These are phyloP conservation scores for Carallia pectinifolia DNA, from an alignment of 345 rosid species.

Conservation along the genomic window DNA sequence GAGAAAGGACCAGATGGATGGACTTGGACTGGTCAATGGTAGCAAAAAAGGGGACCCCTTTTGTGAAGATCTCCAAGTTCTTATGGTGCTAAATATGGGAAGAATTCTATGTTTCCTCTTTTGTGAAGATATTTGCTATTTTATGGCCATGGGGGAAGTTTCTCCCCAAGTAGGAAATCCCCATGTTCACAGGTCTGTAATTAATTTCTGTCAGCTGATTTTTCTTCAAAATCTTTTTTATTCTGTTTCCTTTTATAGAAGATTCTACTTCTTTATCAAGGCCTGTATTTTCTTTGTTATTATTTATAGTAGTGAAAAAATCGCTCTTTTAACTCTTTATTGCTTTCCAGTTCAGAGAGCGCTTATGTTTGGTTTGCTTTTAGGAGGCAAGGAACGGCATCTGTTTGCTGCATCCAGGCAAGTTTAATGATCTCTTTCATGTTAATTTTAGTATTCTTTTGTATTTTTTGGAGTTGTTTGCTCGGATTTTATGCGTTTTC, in stretches of 20 bases:
- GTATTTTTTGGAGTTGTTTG: background rate
- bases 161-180: conserved; percentile 2
- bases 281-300: background rate
- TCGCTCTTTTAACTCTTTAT: background rate
- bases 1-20: too few relatives aligned
- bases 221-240: conserved; percentile 9
- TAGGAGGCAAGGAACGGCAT: conserved; percentile 18
- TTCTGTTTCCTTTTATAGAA: conserved; percentile 16
- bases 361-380: conserved; percentile 12
- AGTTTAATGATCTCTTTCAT: conserved; percentile 2
- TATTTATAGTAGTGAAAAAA: background rate
- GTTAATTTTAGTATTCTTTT: background rate
- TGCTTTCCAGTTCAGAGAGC: conserved; percentile 7
- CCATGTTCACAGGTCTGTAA: conserved; percentile 24
- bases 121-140: conserved; percentile 20
- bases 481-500: conserved; percentile 27
- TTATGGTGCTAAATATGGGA: conserved; percentile 11
- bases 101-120: conserved; percentile 23
- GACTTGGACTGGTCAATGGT: background rate
- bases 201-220: conserved; percentile 14
- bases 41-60: conserved; percentile 1
- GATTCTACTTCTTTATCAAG: conserved; percentile 9
- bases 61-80: background rate
- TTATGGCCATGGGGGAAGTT: conserved; percentile 7
- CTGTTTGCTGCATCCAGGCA: conserved; percentile 25